Evolutionary conservation across 148 eudicot species (phyloP), one percentile per base, ranked within the genome.

Genomic region (Fagopyrum tataricum): DNA sequence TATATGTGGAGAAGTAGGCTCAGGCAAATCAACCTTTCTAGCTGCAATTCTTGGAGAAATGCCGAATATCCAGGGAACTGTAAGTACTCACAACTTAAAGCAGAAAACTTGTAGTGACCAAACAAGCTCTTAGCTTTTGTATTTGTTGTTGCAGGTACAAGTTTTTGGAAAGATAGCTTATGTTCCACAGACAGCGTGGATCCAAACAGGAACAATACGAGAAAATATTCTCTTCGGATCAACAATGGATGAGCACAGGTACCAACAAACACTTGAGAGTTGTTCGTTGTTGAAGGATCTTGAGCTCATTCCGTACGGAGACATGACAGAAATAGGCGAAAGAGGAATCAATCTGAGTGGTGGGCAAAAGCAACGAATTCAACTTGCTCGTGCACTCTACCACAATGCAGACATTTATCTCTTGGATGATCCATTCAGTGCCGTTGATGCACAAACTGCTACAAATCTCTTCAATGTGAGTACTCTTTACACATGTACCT

Each of bases 401-500:
- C 87, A 85, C 75, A 78, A 92, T 80, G 92, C 97, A 48, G 96
- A 90, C 72, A 80, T 90, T 42, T 90, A 90, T 83, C 91, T 92
- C 49, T 74, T 92, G 84, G 97, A 92, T 72, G 97, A 90, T 78
- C 97, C 97, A 40, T 92, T 92, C 74, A 92, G 97, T 73, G 97
- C 96, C 48, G 97, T 92, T 44, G 97, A 92, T 82, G 96, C 97
- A 41, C 97, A 92, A 47, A 93, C 96, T 17, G 96, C 98, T n/a
- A 77, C 89, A 14, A 89, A 87, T 82, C 82, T 90, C 70, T 87
- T 89, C 72, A 87, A 80, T 77, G 94, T 92, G 78, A 72, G 73
- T 70, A 12, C 39, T 49, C 2, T 10, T 24, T 23, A 55, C 6
- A 20, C 11, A 21, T 15, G 17, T 9, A 2, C n/a, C 40, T 47